Evolutionary conservation across 805 yeast species (phyloP).

Genomic region (Spathaspora girioi): DNA sequence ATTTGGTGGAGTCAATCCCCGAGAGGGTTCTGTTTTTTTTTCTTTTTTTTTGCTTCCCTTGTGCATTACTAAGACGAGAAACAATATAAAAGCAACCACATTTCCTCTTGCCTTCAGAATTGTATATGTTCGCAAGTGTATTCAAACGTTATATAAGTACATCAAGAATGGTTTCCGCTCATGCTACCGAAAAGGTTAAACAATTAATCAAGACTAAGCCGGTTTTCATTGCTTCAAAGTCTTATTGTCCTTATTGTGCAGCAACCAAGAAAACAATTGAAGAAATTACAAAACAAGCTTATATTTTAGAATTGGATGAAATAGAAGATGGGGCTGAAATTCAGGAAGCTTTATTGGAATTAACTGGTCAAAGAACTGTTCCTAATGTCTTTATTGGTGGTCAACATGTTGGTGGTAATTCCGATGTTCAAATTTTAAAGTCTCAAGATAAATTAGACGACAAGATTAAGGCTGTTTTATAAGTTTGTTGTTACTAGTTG

Average conservation of each 20-base stretch:
- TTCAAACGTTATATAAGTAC: conserved; percentile 9
- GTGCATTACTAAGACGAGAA: not conserved
- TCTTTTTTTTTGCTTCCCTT: not conserved
- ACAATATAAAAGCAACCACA: not conserved
- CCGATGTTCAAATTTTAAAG: conserved; percentile 74
- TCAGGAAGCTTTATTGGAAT: conserved; percentile 70
- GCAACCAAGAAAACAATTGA: conserved; percentile 42
- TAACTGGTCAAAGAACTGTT: conserved; percentile 90
- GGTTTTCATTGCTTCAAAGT: conserved; percentile 69
- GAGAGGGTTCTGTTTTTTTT: not conserved
- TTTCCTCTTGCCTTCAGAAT: not conserved
- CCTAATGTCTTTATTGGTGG: conserved; percentile 91
- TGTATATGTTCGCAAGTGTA: conserved; percentile 9
- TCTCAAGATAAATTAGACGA: conserved; percentile 56
- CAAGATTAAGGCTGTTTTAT: conserved; percentile 37
- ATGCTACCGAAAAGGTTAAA: conserved; percentile 55
- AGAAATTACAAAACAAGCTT: conserved; percentile 44
- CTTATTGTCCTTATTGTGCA: conserved; percentile 43
- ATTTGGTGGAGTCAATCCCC: not conserved
- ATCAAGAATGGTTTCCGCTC: conserved; percentile 54
- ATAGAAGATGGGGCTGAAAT: conserved; percentile 72
- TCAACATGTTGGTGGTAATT: conserved; percentile 93
- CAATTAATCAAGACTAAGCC: conserved; percentile 60
- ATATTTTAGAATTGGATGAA: conserved; percentile 50
- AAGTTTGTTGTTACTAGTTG: conserved; percentile 11